Evolutionary conservation across 2,329 filamentous ascomycete species (phyloP).

Genomic region (Colletotrichum sp.): DNA sequence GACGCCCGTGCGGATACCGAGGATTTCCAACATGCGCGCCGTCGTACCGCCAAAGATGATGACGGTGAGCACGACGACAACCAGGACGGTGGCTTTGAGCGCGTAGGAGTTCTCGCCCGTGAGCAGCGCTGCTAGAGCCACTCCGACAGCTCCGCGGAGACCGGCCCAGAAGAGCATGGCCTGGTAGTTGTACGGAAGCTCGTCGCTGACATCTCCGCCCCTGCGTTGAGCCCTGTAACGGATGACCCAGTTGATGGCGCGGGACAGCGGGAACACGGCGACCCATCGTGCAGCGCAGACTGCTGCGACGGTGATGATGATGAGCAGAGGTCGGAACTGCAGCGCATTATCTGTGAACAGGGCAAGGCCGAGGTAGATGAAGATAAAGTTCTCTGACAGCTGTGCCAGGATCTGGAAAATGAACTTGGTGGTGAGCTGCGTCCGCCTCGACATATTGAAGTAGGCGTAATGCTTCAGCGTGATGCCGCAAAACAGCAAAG

Average conservation of each 20-base stretch:
- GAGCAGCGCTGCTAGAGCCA: slow-evolving; percentile 89
- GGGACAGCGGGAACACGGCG: slow-evolving; percentile 92
- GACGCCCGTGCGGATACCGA: slow-evolving; percentile 95
- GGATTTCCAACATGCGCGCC: slow-evolving; percentile 94
- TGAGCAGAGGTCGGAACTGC: slow-evolving; percentile 92
- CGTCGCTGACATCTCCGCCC: slow-evolving; percentile 78
- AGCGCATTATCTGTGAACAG: slow-evolving; percentile 90
- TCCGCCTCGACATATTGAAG: slow-evolving; percentile 99
- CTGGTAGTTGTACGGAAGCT: slow-evolving; percentile 93
- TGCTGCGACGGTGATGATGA: slow-evolving; percentile 88
- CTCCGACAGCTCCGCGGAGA: slow-evolving; percentile 91
- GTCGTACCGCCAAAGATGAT: slow-evolving; percentile 99
- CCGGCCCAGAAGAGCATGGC: slow-evolving; percentile 99
- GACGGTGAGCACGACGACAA: slow-evolving; percentile 95
- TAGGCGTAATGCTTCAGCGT: slow-evolving; percentile 99
- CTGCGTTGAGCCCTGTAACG: slow-evolving; percentile 81
- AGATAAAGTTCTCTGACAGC: slow-evolving; percentile 98
- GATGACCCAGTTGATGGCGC: slow-evolving; percentile 90
- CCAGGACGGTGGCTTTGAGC: slow-evolving; percentile 91
- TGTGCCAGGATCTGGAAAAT: slow-evolving; percentile 95
- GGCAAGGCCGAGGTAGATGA: slow-evolving; percentile 95
- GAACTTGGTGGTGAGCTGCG: slow-evolving; percentile 97
- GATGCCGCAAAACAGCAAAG: slow-evolving; percentile 95
- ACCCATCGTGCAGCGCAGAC: slow-evolving; percentile 94
- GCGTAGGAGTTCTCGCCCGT: slow-evolving; percentile 82